Percentiles rank a stretch among this genome's conserved stretches.
phyloP scores from a whole-genome alignment of 208 protist species.

The Acanthamoeba castellanii region DNA sequence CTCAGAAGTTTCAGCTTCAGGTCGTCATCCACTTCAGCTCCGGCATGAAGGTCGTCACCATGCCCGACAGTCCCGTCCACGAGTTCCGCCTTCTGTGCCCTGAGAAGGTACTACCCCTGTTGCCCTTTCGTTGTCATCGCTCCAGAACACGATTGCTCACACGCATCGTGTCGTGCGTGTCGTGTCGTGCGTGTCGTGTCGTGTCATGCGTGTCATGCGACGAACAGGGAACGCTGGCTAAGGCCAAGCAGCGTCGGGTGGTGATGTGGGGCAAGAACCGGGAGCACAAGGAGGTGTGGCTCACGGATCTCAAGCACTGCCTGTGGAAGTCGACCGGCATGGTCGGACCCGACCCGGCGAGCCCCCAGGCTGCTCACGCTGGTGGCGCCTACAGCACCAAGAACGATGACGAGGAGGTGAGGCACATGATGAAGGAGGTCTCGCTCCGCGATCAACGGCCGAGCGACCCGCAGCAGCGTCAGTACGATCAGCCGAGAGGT shows the following conservation, averaged over 20 bases:
- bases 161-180: neutral
- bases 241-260: slow-evolving; percentile 3
- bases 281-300: slow-evolving; percentile 15
- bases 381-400: neutral
- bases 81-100: neutral
- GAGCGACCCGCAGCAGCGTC: neutral
- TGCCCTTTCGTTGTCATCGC: neutral
- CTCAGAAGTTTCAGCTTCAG: slow-evolving; percentile 52
- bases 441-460: neutral
- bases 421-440: slow-evolving; percentile 43
- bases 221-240: neutral
- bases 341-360: slow-evolving; percentile 2
- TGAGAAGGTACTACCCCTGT: neutral
- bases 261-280: slow-evolving; percentile 23
- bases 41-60: slow-evolving; percentile 40
- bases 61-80: neutral
- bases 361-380: neutral
- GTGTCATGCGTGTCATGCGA: neutral
- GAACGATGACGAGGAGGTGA: neutral
- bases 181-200: neutral
- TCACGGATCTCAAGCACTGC: neutral
- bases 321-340: slow-evolving; percentile 27
- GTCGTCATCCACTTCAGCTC: slow-evolving; percentile 9
- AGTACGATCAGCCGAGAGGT: neutral
- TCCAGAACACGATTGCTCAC: too few species aligned